A percentile compares a stretch with the other conserved stretches of the same genome.
These are phyloP conservation scores for Fusarium sp. DNA, from an alignment of 2,329 filamentous ascomycete species.

Conservation along the genomic window DNA sequence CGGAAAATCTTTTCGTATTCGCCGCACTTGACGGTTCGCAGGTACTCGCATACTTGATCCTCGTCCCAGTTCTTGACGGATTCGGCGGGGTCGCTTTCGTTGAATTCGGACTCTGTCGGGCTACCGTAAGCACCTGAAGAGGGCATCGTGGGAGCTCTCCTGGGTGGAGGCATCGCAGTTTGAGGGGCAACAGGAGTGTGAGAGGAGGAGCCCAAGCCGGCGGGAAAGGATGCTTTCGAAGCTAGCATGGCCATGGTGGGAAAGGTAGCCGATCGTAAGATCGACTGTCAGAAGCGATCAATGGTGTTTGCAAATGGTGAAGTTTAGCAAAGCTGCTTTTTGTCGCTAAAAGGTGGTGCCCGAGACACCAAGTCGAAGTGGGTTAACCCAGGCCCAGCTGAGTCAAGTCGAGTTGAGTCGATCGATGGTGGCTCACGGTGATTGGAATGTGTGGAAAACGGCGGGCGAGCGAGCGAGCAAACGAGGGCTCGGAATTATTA, in stretches of 20 bases:
- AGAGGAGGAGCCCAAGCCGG: conserved; percentile 61
- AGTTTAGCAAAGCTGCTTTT: conserved; percentile 5
- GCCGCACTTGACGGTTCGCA: conserved; percentile 89
- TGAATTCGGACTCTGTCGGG: conserved; percentile 93
- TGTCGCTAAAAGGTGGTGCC: conserved; percentile 30
- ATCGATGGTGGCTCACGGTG: conserved; percentile 32
- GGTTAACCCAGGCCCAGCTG: conserved; percentile 43
- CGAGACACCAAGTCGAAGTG: conserved; percentile 41
- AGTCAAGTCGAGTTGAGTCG: conserved; percentile 32
- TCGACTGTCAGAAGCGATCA: conserved; percentile 12
- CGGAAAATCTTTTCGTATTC: conserved; percentile 93
- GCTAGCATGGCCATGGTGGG: conserved; percentile 79
- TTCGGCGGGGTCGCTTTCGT: conserved; percentile 81
- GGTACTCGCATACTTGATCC: conserved; percentile 89
- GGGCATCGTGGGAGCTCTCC: conserved; percentile 64
- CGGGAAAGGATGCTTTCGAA: conserved; percentile 77
- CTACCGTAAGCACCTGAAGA: conserved; percentile 73
- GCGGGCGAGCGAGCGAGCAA: not conserved
- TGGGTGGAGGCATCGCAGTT: conserved; percentile 63
- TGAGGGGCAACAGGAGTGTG: conserved; percentile 63
- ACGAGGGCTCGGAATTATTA: conserved; percentile 40
- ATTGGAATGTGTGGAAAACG: conserved; percentile 23
- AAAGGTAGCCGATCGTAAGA: conserved; percentile 15
- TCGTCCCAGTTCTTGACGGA: conserved; percentile 90
- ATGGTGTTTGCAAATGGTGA: conserved; percentile 6